Percentiles rank a stretch among this genome's conserved stretches.
These are phyloP conservation scores for Komagataella phaffii DNA, from an alignment of 805 yeast genomes.

Conservation along the genomic window DNA sequence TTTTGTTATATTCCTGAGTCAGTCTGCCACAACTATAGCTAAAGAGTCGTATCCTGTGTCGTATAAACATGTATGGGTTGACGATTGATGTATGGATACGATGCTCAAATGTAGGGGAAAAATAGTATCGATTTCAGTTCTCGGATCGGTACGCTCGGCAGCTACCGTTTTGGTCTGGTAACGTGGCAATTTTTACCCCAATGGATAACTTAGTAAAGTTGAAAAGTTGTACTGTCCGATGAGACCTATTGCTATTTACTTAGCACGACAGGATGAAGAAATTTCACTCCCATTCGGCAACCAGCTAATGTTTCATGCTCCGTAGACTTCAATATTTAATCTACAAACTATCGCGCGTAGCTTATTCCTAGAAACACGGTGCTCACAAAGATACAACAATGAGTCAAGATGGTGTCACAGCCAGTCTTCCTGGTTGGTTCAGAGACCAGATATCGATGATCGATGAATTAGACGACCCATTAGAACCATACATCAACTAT, in stretches of 20 bases:
- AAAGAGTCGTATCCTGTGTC: background rate
- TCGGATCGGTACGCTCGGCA: background rate
- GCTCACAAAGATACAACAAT: background rate
- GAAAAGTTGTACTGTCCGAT: background rate
- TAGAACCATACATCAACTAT: conserved; percentile 64
- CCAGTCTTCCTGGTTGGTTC: background rate
- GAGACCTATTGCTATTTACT: background rate
- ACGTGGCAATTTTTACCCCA: background rate
- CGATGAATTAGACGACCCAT: conserved; percentile 71
- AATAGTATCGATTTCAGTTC: background rate
- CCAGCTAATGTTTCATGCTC: background rate
- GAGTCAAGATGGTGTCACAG: background rate
- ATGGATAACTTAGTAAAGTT: background rate
- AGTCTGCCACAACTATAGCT: background rate
- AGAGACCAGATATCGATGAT: conserved; percentile 7
- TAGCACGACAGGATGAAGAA: background rate
- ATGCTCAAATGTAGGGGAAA: background rate
- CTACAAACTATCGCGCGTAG: background rate
- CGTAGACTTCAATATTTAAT: background rate
- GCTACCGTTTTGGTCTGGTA: no score
- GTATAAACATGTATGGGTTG: background rate
- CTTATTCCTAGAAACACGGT: background rate
- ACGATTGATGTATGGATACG: background rate
- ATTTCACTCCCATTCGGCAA: background rate
- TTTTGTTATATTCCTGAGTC: conserved; percentile 5